Conservation (phyloP, 306 rosid species). For the Citrullus mucosospermus region DNA sequence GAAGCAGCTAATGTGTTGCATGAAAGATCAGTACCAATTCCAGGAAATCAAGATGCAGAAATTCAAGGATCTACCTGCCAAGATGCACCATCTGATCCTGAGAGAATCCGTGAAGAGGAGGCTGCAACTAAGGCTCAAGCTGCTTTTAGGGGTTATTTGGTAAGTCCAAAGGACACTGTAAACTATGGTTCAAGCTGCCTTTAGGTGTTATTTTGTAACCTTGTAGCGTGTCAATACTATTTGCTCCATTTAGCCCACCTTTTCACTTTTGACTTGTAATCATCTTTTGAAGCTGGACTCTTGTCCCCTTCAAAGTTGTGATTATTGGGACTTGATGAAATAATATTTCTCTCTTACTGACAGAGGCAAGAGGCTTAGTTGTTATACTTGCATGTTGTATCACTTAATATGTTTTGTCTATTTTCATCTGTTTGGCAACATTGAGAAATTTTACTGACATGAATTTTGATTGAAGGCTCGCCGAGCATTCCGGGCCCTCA, state of each 20-base stretch:
- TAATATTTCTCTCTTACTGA: neutral
- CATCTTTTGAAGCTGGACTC: neutral
- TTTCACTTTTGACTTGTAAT: neutral
- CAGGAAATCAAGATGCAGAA: slow-evolving; percentile 45
- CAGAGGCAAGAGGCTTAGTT: neutral
- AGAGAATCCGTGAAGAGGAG: slow-evolving; percentile 56
- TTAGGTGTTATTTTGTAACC: slow-evolving; percentile 70
- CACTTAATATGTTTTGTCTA: neutral
- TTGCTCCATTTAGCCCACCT: neutral
- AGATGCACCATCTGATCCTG: slow-evolving; percentile 48
- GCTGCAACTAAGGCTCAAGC: slow-evolving; percentile 93
- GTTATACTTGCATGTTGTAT: neutral
- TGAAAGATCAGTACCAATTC: slow-evolving; percentile 4
- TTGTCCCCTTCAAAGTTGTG: neutral
- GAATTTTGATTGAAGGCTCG: slow-evolving; percentile 76
- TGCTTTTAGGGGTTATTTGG: slow-evolving; percentile 96
- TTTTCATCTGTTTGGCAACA: neutral
- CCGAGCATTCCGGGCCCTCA: slow-evolving; percentile 86
- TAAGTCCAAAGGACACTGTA: slow-evolving; percentile 62
- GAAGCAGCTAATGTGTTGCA: slow-evolving; percentile 29
- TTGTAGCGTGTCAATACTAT: slow-evolving; percentile 2
- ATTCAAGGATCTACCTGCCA: slow-evolving; percentile 28
- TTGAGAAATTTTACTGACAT: slow-evolving; percentile 8
- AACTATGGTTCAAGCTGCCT: slow-evolving; percentile 70
- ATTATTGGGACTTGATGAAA: slow-evolving; percentile 1